Evolutionary conservation across 129 eudicot species (phyloP).

Genomic region (Lactuca saligna): DNA sequence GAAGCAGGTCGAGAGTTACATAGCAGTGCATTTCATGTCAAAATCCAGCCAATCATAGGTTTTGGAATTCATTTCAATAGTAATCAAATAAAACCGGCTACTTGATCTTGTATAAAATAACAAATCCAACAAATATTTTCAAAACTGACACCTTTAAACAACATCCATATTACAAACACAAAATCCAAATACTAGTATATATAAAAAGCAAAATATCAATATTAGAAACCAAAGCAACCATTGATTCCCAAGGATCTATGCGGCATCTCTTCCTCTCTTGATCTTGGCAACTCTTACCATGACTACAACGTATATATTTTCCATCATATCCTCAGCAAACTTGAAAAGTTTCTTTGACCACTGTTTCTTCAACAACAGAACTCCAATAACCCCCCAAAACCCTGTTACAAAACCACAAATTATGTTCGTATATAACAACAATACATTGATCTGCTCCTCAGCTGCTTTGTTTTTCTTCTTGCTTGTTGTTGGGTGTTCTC

Average conservation of each 20-base stretch:
- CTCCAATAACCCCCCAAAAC: neutral
- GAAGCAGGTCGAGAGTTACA: no score
- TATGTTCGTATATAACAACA: neutral
- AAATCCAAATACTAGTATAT: neutral
- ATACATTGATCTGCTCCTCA: neutral
- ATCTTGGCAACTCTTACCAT: conserved; percentile 5
- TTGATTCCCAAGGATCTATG: neutral
- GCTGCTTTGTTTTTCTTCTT: neutral
- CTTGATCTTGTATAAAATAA: no score
- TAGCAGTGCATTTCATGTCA: no score
- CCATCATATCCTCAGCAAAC: neutral
- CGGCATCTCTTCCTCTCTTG: neutral
- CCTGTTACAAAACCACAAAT: neutral
- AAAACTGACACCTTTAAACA: neutral
- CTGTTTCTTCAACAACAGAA: neutral
- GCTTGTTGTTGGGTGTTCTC: neutral
- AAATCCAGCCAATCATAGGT: no score
- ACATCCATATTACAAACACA: neutral
- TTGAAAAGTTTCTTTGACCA: neutral
- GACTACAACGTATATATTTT: neutral
- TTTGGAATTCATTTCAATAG: no score
- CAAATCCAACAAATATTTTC: no score
- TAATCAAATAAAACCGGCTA: no score
- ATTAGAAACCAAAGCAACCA: neutral
- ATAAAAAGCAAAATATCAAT: neutral